phyloP scores from a whole-genome alignment of 345 rosid genomes.

The Mallotus nudiflorus region DNA sequence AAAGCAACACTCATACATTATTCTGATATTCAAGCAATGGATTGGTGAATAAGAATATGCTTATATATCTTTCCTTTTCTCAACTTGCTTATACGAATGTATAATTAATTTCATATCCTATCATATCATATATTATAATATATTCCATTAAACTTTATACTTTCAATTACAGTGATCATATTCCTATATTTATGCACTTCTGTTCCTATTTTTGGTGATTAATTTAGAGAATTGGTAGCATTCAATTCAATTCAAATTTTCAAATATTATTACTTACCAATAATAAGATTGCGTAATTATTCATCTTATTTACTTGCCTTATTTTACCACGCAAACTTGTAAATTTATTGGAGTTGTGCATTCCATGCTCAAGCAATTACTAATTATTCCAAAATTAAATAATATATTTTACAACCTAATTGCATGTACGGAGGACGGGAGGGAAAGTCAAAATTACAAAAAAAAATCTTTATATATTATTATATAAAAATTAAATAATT shows the following conservation, averaged over 20 bases:
- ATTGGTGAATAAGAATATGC: conserved; percentile 33
- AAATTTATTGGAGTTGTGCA: background rate
- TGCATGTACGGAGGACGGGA: too few species aligned
- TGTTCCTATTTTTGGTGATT: background rate
- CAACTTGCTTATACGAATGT: conserved; percentile 11
- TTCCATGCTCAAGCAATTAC: background rate
- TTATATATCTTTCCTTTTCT: conserved; percentile 6
- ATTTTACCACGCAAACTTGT: background rate
- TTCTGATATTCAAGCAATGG: background rate
- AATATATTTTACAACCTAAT: too few species aligned
- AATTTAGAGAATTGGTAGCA: background rate
- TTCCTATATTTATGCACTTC: background rate
- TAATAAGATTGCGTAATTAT: too few species aligned
- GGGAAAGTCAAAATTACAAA: too few species aligned
- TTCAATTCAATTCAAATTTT: background rate
- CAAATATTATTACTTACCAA: too few species aligned
- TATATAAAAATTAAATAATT: too few species aligned
- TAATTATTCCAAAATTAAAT: too few species aligned
- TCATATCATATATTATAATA: too few species aligned
- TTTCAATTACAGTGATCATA: too few species aligned
- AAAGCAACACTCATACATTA: background rate
- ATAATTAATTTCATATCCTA: too few species aligned
- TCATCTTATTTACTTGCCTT: conserved; percentile 21
- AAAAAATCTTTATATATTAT: too few species aligned
- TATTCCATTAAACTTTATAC: too few species aligned